Conservation (phyloP, 352 stramenopile species). For the Phytophthora ohioensis region DNA sequence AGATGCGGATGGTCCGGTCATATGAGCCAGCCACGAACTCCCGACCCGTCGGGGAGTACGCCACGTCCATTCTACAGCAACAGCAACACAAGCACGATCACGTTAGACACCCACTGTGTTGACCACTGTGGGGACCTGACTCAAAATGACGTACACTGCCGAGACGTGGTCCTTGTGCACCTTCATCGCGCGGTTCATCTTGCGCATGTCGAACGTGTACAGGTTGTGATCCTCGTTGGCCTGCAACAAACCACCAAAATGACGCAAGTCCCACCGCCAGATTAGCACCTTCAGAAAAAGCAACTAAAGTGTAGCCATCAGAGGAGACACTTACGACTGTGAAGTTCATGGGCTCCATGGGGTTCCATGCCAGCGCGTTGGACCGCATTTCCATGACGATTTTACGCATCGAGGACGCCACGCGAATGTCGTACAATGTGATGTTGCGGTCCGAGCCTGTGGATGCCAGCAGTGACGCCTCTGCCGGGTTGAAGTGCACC, state of each 20-base stretch:
- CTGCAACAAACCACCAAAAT: constrained; percentile 36
- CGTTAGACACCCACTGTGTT: constrained; percentile 27
- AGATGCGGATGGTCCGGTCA: constrained; percentile 99
- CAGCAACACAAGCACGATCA: constrained; percentile 25
- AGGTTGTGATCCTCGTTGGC: constrained; percentile 99
- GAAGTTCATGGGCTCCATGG: constrained; percentile 99
- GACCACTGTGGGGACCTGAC: constrained; percentile 13
- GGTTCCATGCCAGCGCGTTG: constrained; percentile 99
- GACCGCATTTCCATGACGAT: constrained; percentile 96
- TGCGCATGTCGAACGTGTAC: constrained; percentile 99
- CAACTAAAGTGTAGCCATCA: constrained; percentile 10
- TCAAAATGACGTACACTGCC: constrained; percentile 87
- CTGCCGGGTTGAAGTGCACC: constrained; percentile 96
- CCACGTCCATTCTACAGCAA: constrained; percentile 92
- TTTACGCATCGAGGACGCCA: constrained; percentile 96
- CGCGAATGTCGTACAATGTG: constrained; percentile 94
- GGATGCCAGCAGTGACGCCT: constrained; percentile 95
- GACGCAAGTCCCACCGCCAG: constrained; percentile 7
- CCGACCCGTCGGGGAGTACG: constrained; percentile 97
- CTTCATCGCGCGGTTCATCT: constrained; percentile 92
- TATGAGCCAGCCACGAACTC: constrained; percentile 99
- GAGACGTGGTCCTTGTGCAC: constrained; percentile 99
- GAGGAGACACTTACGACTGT: constrained; percentile 81
- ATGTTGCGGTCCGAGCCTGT: constrained; percentile 94
- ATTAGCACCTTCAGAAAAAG: constrained; percentile 22